phyloP scores from a whole-genome alignment of 2,329 filamentous ascomycete genomes.

The Calonectria pteridis region DNA sequence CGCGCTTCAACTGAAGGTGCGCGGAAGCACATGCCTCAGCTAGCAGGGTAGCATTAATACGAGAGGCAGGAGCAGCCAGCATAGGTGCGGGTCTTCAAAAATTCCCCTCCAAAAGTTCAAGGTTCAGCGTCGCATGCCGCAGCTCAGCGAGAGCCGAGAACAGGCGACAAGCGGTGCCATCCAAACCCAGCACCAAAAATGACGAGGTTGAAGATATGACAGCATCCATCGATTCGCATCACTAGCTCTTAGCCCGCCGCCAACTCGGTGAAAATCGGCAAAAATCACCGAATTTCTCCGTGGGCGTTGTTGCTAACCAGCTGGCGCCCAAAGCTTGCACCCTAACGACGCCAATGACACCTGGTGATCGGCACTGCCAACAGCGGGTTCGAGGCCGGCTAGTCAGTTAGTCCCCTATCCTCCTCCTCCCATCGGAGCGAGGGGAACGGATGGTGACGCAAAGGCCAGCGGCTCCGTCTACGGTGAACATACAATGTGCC shows the following conservation, averaged over 20 bases:
- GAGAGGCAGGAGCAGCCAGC: neutral
- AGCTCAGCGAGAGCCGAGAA: neutral
- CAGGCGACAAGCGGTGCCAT: neutral
- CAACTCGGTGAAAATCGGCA: conserved; percentile 8
- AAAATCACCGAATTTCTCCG: conserved; percentile 11
- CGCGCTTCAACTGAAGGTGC: neutral
- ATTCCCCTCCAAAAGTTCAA: neutral
- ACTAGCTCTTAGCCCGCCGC: neutral
- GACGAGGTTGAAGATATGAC: neutral
- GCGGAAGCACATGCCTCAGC: neutral
- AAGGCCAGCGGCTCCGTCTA: conserved; percentile 5
- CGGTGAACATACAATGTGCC: neutral
- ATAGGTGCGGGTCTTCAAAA: neutral
- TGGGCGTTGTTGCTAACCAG: conserved; percentile 8
- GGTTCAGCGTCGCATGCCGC: neutral
- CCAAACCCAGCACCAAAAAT: neutral
- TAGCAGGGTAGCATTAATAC: neutral
- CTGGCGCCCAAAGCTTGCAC: conserved; percentile 15
- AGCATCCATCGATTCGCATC: neutral
- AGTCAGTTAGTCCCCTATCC: conserved; percentile 22
- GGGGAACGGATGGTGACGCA: conserved; percentile 16
- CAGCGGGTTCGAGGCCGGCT: conserved; percentile 30
- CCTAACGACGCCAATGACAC: conserved; percentile 31
- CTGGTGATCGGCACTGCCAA: conserved; percentile 41
- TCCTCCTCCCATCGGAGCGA: conserved; percentile 18